Evolutionary conservation across 1,284 basidiomycete species (phyloP).

Genomic region (Calocybe gambosa): DNA sequence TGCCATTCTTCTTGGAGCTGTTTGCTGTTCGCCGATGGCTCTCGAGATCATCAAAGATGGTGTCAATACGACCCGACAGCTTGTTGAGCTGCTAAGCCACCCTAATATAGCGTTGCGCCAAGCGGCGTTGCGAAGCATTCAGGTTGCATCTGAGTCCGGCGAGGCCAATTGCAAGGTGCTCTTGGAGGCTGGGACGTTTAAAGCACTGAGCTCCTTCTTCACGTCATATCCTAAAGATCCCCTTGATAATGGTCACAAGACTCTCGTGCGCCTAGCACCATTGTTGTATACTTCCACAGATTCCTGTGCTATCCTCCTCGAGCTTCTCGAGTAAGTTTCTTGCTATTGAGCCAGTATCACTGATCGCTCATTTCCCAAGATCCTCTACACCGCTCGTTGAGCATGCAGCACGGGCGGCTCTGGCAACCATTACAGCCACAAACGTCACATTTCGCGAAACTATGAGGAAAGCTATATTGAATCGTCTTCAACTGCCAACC

Average conservation of each 20-base stretch:
- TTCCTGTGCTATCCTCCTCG: slow-evolving; percentile 10
- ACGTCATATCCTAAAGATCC: slow-evolving; percentile 7
- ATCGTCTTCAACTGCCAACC: slow-evolving; percentile 9
- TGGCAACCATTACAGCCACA: slow-evolving; percentile 10
- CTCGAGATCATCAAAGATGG: slow-evolving; percentile 12
- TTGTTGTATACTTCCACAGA: slow-evolving; percentile 10
- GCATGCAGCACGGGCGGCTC: slow-evolving; percentile 7
- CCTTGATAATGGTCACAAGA: slow-evolving; percentile 11
- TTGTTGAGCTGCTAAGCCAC: slow-evolving; percentile 10
- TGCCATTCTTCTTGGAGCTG: slow-evolving; percentile 7
- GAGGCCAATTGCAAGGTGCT: slow-evolving; percentile 8
- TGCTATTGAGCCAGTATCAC: neutral
- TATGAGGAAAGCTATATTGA: slow-evolving; percentile 9
- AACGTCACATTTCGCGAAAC: slow-evolving; percentile 12
- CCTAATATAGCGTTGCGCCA: slow-evolving; percentile 9
- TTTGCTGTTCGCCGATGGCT: slow-evolving; percentile 10
- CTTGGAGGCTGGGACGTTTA: slow-evolving; percentile 9
- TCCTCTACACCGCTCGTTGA: slow-evolving; percentile 8
- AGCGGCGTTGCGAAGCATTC: slow-evolving; percentile 11
- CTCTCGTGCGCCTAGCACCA: slow-evolving; percentile 10
- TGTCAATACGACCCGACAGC: slow-evolving; percentile 4
- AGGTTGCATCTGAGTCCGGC: slow-evolving; percentile 8
- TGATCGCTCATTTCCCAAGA: neutral
- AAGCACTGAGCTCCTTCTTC: slow-evolving; percentile 5
- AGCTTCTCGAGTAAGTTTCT: slow-evolving; percentile 15